Base-by-base conservation (phyloP, 306 rosid genomes). In the Trifolium pratense region DNA sequence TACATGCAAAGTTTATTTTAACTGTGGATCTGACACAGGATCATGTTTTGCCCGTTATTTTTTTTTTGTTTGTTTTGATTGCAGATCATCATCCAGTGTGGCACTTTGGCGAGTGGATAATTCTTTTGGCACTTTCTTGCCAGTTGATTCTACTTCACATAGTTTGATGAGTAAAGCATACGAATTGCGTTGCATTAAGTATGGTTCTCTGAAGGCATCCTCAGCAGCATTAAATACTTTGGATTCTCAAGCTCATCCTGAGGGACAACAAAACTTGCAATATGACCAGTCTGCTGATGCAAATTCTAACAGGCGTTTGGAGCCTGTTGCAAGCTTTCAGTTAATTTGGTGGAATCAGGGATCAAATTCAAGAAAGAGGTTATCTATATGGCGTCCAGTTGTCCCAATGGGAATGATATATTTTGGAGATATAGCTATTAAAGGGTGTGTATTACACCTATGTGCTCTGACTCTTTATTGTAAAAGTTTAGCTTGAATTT, bases 291-390 rank as follows among this genome's bases (percentile, higher is more conserved):
- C 85, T 56, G 39, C 79, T 74, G 72, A 72, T 70, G 75, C 74
- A 60, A 94, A 61, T 79, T 87, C 97, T 66, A 86, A 82, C 64
- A 78, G 83, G 79, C 90, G 70, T 71, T 85, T 67, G 43, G 95
- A 94, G 81, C 86, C 93, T 80, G 96, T 94, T 56, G 96, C 95
- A 73, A 84, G 88, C 79, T 94, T 91, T 84, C 88, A 60, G 45
- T 82, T 89, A 84, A 86, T 94, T 77, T 94, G 98, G 97, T 94
- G 96, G 96, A 90, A 91, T 72, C 92, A 83, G 65, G 95, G 95
- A 14, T 81, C 86, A 72, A 87, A 82, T 84, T 70, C 95, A 12
- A 87, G 92, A 80, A 94, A 91, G 72, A 80, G 68, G 74, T 55
- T 94, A 53, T 94, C 98, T 59, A 84, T 94, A 68, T 94, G 98